A percentile compares a stretch with the other conserved stretches of the same genome.
Conservation (phyloP, 2,329 filamentous ascomycete genomes). For the Tolypocladium guangdongense region DNA sequence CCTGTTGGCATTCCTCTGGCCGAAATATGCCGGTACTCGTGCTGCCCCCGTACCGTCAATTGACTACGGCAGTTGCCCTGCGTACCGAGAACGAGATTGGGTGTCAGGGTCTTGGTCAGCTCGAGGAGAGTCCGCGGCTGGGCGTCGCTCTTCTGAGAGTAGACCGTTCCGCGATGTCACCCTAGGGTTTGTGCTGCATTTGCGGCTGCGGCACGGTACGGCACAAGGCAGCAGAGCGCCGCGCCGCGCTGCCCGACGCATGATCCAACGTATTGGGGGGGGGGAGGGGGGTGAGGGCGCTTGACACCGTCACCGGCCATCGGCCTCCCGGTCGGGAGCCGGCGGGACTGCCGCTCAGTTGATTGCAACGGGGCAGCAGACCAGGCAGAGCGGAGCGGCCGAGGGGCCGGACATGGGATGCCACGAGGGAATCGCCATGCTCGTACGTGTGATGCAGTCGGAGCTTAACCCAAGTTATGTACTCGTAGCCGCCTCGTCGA, state of each 20-base stretch:
- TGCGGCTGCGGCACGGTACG: not conserved
- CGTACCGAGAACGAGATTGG: not conserved
- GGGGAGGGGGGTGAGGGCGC: not conserved
- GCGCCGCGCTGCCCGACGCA: too few relatives aligned
- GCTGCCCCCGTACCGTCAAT: not conserved
- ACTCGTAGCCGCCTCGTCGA: too few relatives aligned
- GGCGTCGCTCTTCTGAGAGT: not conserved
- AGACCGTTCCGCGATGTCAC: not conserved
- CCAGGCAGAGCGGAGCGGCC: not conserved
- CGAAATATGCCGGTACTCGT: not conserved
- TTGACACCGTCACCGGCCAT: not conserved
- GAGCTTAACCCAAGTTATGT: not conserved
- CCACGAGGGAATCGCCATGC: not conserved
- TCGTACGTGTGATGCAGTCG: not conserved
- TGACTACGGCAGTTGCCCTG: slow-evolving; percentile 1
- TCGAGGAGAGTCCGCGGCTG: not conserved
- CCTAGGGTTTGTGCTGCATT: not conserved
- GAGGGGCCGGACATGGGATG: not conserved
- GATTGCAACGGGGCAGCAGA: not conserved
- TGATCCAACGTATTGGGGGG: not conserved
- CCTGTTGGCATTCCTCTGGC: not conserved
- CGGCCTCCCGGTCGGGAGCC: too few relatives aligned
- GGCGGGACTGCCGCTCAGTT: too few relatives aligned
- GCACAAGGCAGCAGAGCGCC: not conserved
- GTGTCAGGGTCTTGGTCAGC: not conserved